Evolutionary conservation across 2,329 filamentous ascomycete species (phyloP), one percentile per base, ranked within the genome.

Genomic region (Fulvia fulva): DNA sequence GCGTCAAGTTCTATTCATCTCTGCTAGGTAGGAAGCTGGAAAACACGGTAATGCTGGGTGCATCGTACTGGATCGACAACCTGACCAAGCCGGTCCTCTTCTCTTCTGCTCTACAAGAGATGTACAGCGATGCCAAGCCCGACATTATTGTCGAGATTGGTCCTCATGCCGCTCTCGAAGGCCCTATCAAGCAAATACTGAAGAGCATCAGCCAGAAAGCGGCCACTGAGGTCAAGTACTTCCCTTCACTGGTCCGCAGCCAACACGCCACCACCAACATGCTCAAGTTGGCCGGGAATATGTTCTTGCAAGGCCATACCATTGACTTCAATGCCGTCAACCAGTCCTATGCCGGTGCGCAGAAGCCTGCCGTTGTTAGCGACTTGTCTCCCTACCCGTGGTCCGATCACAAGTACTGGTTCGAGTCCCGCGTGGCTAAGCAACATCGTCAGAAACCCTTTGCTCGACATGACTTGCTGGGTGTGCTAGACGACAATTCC

Each of bases 21-120:
- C 21, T 66, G 3, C 28, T 28, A 21, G 63, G 63, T 23, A 19
- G 26, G 26, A 25, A 50, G 26, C 21, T 57, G 8, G 22, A 43
- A 16, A 52, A n/a, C 16, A 19, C 45, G 12, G 19, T 43, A 14
- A 49, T 53, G 11, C 34, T 49, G 3, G 28, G n/a, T 8, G 16
- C 53, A 23, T 22, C 28, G 0, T 80, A 81, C 65, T 81, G 79
- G 79, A 65, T 56, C 0, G 68, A 75, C 25, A 81, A 81, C 62
- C 74, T 81, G 74, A 60, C 68, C 0, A 66, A 70, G 6, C 71
- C 78, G 0, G 78, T 81, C 0, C 64, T 75, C 0, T 81, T 81
- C 58, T n/a, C 25, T 5, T 5, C 23, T 34, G 57, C 57, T 9
- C 12, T 59, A 0, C 19, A 25, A 14, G 22, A 21, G 6, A 30